Evolutionary conservation across 768 basidiomycete genomes (phyloP), one percentile per base, ranked within the genome.

Genomic region (Royoungia palumana): DNA sequence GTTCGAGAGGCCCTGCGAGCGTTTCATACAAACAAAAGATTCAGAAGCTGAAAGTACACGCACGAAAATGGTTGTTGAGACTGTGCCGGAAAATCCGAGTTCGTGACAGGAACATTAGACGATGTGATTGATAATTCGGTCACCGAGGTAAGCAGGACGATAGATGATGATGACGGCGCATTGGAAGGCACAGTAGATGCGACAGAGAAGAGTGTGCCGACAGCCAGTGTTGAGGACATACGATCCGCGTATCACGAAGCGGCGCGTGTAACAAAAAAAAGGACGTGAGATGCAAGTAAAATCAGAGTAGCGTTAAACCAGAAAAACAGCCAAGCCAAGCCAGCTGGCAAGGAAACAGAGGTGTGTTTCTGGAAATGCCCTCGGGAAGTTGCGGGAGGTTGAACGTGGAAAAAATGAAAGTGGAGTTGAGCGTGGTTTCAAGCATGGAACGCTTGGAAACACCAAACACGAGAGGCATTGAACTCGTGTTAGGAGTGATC

Each of bases 121-220:
- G 57, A 50, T 25, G 25, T n/a, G n/a, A 41, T 37, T 4, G 63
- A 42, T 19, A 62, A 44, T 20, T 58, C 41, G 28, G 60, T 40
- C 25, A 63, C 61, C 42, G 67, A 50, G 17, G 64, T 50, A 35
- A 60, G 53, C 32, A 57, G 51, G 16, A 66, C 57, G 21, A 61
- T 47, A 25, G 47, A 44, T 34, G 54, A 34, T 6, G 56, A 22
- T 10, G 39, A 56, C 21, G 56, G 41, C 19, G 21, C 46, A 50
- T 45, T 41, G 45, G 47, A 45, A 28, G 62, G 49, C 32, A 51
- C 13, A 43, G 54, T 37, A 24, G 41, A 28, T 24, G 35, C 16
- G 17, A 51, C 36, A 46, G 53, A 37, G 44, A 39, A 28, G 21
- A 44, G 46, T 45, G 60, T 48, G 25, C 49, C 55, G 41, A 50